Base-by-base conservation (phyloP, 108 stramenopile genomes). In the Nitzschia inconspicua region DNA sequence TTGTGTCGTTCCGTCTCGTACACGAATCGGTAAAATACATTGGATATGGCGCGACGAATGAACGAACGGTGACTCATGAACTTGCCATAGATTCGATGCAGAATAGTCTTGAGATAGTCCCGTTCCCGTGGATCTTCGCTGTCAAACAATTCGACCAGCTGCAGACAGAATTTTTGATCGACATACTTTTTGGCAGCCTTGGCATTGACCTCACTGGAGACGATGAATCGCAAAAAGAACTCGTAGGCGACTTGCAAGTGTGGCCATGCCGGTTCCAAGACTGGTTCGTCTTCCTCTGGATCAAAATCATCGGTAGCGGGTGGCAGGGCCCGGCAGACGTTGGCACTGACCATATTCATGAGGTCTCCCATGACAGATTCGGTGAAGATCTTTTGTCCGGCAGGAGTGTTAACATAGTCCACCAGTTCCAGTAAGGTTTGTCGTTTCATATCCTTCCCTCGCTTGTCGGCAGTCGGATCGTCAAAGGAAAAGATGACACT, bases 241-340 rank as follows among this genome's bases (percentile, higher is more conserved):
- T 99, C 99, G 75, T 99, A 99, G 3, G 98, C 99, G 35, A 98
- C 95, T 72, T 98, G 96, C 39, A 99, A 70, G 64, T 99, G 99
- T 9, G 99, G 99, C 99, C 99, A 99, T 1, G 94, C 82, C 3
- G 91, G 86, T 68, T 99, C 99, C 43, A 99, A 70, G 13, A 93
- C 91, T 10, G 99, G 99, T 65, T 99, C 99, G 57, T 99, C 99
- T 69, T 99, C 99, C 63, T 99, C 99, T 3, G 98, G 97, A 63
- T 99, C 99, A 65, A 96, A 99, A 80, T 98, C 97, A 29, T 97
- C 96, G 4, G 94, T 96, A 4, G 89, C 93, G 2, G 97, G 97
- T 4, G 99, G 99, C 25, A 98, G 78, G 0, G 96, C 88, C 40
- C 99, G 91, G 69, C 96, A 96, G 10, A 99, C 89, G 74, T 98